These are phyloP conservation scores for Linanthus parryae DNA, from an alignment of 148 eudicot genomes.

Conservation along the genomic window DNA sequence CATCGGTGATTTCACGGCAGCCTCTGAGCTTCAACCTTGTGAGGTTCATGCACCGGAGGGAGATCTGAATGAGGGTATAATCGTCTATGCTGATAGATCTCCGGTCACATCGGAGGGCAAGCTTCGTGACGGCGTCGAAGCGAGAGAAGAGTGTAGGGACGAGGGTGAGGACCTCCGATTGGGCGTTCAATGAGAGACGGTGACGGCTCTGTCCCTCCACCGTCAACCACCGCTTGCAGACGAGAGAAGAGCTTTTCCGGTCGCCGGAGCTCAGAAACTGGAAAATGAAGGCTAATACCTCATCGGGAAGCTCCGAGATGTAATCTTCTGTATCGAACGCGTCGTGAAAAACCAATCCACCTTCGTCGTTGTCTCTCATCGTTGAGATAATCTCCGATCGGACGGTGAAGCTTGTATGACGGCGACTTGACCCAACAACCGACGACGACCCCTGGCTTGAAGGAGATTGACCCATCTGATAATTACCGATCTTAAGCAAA, in stretches of 20 bases:
- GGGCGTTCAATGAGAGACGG: conserved; percentile 43
- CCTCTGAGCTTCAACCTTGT: conserved; percentile 47
- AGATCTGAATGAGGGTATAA: conserved; percentile 30
- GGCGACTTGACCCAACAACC: not conserved
- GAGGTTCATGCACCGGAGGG: conserved; percentile 31
- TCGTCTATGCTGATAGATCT: conserved; percentile 43
- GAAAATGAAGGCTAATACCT: conserved; percentile 36
- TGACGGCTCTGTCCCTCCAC: conserved; percentile 55
- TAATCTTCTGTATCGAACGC: conserved; percentile 38
- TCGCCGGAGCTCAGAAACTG: conserved; percentile 35
- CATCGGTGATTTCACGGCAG: conserved; percentile 40
- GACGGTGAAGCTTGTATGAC: not conserved
- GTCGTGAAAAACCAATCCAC: not conserved
- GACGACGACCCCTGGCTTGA: not conserved
- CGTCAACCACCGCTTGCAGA: conserved; percentile 42
- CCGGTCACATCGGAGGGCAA: conserved; percentile 51
- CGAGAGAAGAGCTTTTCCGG: conserved; percentile 37
- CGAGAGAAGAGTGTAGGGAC: conserved; percentile 27
- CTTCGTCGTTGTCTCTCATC: not conserved
- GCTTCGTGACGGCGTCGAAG: conserved; percentile 51
- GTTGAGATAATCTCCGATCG: not conserved
- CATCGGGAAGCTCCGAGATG: conserved; percentile 39
- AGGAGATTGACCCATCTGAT: conserved; percentile 2
- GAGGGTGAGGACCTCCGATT: conserved; percentile 15
- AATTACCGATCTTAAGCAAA: too few relatives aligned